phyloP scores from a whole-genome alignment of 2,329 filamentous ascomycete genomes.

The Nemania serpens region DNA sequence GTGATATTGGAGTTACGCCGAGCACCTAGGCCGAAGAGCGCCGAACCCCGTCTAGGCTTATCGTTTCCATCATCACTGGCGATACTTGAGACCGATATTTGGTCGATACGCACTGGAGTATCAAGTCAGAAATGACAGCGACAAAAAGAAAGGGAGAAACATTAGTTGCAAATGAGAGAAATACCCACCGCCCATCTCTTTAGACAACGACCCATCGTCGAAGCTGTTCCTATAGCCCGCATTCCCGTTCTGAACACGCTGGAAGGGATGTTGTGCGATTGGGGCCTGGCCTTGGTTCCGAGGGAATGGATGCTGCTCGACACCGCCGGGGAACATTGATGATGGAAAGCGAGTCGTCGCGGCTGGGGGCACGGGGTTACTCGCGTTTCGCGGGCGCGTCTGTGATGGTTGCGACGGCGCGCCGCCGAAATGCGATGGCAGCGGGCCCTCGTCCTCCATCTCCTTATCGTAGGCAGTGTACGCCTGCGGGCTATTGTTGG shows the following conservation, averaged over 20 bases:
- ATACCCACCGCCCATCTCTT: conserved; percentile 53
- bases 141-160: too few relatives aligned
- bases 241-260: conserved; percentile 48
- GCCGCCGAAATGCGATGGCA: conserved; percentile 27
- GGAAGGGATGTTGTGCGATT: conserved; percentile 34
- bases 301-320: conserved; percentile 28
- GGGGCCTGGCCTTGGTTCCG: conserved; percentile 20
- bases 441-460: conserved; percentile 42
- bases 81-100: conserved; percentile 49
- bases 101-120: conserved; percentile 43
- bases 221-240: conserved; percentile 44
- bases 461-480: conserved; percentile 57
- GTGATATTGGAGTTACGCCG: conserved; percentile 33
- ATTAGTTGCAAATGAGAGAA: conserved; percentile 42
- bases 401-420: conserved; percentile 30
- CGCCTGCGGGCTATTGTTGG: conserved; percentile 40
- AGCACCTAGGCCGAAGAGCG: conserved; percentile 46
- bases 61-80: conserved; percentile 46
- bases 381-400: conserved; percentile 28
- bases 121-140: conserved; percentile 1
- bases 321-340: conserved; percentile 47
- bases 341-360: conserved; percentile 56
- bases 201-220: conserved; percentile 51
- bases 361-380: conserved; percentile 50
- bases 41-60: conserved; percentile 43